Conservation (phyloP, 352 stramenopile genomes). For the Peronospora belbahrii region DNA sequence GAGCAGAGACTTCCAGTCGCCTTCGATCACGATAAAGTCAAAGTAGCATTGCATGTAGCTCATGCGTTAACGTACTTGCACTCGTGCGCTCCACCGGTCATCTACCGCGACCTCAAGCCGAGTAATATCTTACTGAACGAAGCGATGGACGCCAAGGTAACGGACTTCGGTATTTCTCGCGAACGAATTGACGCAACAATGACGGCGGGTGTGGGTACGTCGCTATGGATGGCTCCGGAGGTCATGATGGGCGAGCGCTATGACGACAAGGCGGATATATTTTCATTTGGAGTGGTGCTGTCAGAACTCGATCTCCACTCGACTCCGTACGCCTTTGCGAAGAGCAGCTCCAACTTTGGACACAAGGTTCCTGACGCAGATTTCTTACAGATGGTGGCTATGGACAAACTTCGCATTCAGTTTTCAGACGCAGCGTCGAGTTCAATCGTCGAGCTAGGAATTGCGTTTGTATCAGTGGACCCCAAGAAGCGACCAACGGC, state of each 20-base stretch:
- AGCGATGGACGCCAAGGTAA: slow-evolving; percentile 33
- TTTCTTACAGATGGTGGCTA: slow-evolving; percentile 39
- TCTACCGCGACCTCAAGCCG: slow-evolving; percentile 48
- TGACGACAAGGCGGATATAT: too few relatives aligned
- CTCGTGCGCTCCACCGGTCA: slow-evolving; percentile 22
- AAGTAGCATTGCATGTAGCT: slow-evolving; percentile 29
- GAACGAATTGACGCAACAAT: too few relatives aligned
- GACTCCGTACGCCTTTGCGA: slow-evolving; percentile 21
- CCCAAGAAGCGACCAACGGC: slow-evolving; percentile 26
- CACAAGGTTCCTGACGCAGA: slow-evolving; percentile 26
- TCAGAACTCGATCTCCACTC: too few relatives aligned
- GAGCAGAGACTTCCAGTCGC: slow-evolving; percentile 13
- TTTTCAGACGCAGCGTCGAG: slow-evolving; percentile 21
- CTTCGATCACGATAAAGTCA: slow-evolving; percentile 28
- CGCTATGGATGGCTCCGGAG: too few relatives aligned
- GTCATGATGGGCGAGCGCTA: too few relatives aligned
- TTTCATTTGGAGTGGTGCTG: too few relatives aligned
- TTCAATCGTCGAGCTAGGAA: slow-evolving; percentile 23
- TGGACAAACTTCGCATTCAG: slow-evolving; percentile 32
- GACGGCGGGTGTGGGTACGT: too few relatives aligned
- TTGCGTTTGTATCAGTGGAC: slow-evolving; percentile 31
- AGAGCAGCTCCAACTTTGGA: slow-evolving; percentile 19
- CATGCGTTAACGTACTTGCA: slow-evolving; percentile 39
- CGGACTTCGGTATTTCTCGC: slow-evolving; percentile 32
- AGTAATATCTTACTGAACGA: slow-evolving; percentile 40